phyloP scores from a whole-genome alignment of 2,329 filamentous ascomycete genomes.

The Diaporthe citrichinensis region DNA sequence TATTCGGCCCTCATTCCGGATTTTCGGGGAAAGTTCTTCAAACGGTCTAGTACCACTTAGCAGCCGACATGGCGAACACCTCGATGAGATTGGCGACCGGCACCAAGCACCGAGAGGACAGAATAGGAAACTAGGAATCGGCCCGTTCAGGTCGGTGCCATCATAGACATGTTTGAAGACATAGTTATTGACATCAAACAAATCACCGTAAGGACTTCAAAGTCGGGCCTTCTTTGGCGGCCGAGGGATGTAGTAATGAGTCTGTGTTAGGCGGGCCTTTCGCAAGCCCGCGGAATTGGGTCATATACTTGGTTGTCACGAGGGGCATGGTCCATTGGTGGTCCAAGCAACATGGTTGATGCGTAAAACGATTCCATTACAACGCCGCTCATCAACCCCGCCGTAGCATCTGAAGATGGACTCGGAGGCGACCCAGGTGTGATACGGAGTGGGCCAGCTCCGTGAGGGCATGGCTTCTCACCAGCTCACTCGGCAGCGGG shows the following conservation, averaged over 20 bases:
- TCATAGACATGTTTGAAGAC: neutral
- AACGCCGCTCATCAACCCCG: constrained; percentile 1
- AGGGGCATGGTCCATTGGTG: neutral
- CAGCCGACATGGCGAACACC: neutral
- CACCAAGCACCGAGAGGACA: constrained; percentile 3
- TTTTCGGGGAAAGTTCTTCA: constrained; percentile 22
- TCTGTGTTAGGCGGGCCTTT: neutral
- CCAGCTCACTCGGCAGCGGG: neutral
- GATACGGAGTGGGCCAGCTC: constrained; percentile 18
- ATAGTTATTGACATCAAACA: neutral
- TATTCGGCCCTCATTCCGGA: constrained; percentile 24
- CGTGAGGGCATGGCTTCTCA: neutral
- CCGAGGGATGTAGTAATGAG: constrained; percentile 1
- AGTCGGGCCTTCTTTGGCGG: constrained; percentile 26
- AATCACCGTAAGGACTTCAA: neutral
- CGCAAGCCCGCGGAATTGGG: neutral
- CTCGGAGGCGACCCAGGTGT: neutral
- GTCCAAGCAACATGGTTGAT: neutral
- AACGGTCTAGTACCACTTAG: neutral
- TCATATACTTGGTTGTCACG: no score
- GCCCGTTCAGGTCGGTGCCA: constrained; percentile 8
- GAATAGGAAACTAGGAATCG: constrained; percentile 20
- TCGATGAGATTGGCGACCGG: constrained; percentile 1
- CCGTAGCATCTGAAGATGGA: neutral
- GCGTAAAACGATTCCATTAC: neutral